These are phyloP conservation scores for Hypsizygus ulmarius DNA, from an alignment of 1,284 basidiomycete genomes.

Conservation along the genomic window DNA sequence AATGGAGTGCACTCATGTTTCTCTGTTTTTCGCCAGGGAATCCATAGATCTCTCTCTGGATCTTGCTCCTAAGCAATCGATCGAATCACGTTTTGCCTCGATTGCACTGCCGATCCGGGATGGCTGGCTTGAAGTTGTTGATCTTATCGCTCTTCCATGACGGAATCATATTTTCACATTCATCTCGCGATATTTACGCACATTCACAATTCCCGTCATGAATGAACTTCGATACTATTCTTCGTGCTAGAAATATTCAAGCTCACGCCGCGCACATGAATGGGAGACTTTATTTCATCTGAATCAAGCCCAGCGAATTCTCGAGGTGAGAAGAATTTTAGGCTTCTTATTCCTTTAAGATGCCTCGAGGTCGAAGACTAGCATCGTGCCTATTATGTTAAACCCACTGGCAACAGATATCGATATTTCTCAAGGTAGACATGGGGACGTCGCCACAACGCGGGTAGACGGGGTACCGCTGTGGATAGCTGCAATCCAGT, in stretches of 20 bases:
- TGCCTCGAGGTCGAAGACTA: constrained; percentile 10
- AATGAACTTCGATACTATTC: not conserved
- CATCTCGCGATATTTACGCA: not conserved
- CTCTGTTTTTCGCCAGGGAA: constrained; percentile 1
- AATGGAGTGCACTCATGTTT: constrained; percentile 2
- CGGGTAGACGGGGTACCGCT: constrained; percentile 9
- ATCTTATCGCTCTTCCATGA: constrained; percentile 7
- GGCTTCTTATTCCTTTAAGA: constrained; percentile 3
- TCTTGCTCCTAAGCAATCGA: constrained; percentile 11
- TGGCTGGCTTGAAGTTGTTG: constrained; percentile 4
- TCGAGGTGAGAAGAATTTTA: not conserved
- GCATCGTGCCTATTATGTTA: not conserved
- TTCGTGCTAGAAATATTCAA: not conserved
- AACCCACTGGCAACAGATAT: constrained; percentile 1
- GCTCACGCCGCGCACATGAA: not conserved
- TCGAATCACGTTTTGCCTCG: constrained; percentile 8
- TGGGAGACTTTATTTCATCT: not conserved
- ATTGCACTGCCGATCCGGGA: not conserved
- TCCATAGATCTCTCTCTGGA: constrained; percentile 9
- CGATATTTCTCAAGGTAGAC: constrained; percentile 2
- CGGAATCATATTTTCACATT: not conserved
- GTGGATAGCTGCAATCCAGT: not conserved
- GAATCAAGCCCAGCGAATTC: not conserved
- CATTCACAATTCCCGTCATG: not conserved
- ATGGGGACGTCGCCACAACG: constrained; percentile 5